Base-by-base conservation (phyloP, 176 grass and related monocot species). In the Rhipidocladum racemiflorum region DNA sequence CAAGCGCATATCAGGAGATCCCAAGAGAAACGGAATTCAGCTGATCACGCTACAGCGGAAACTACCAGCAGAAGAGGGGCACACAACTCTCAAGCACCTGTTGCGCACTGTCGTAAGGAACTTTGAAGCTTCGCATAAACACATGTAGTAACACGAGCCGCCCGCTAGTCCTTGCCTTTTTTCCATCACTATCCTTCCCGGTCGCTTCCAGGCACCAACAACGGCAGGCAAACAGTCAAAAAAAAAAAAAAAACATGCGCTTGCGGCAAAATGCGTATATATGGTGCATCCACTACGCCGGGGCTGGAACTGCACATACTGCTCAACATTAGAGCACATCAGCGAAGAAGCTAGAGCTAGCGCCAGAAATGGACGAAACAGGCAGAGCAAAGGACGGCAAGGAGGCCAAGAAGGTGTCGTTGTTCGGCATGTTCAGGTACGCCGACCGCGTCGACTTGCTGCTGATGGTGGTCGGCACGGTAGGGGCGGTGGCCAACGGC, bases 391-490 rank as follows among this genome's bases (percentile, higher is more conserved):
- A 53, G 24, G 76, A 67, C 11, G 79, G 27, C 5, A 28, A 63
- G 73, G 38, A 65, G 56, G 18, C 6, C 9, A 84, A 85, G 76
- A 91, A 81, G 83, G 88, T 94, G 57, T 18, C 85, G 7, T 13
- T 90, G 72, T 20, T 85, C 24, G 61, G 82, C 77, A 62, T 94
- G 84, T 90, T 94, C 84, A 71, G 82, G 76, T 94, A 87, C 53
- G 92, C 92, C 10, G 89, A 94, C 54, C 64, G 77, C 32, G 27
- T 72, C 38, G 92, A 94, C 70, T 23, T 80, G 60, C 63, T 88
- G 84, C 81, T 94, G 68, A 94, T 92, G 78, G 77, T 56, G 55
- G 50, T 88, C 4, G 89, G 89, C 44, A 27, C 89, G 70, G 49
- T 77, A 14, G 92, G 57, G 59, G 84, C 89, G 23, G 21, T 83